Evolutionary conservation across 306 rosid genomes (phyloP).

Genomic region (Prunus kanzakura): DNA sequence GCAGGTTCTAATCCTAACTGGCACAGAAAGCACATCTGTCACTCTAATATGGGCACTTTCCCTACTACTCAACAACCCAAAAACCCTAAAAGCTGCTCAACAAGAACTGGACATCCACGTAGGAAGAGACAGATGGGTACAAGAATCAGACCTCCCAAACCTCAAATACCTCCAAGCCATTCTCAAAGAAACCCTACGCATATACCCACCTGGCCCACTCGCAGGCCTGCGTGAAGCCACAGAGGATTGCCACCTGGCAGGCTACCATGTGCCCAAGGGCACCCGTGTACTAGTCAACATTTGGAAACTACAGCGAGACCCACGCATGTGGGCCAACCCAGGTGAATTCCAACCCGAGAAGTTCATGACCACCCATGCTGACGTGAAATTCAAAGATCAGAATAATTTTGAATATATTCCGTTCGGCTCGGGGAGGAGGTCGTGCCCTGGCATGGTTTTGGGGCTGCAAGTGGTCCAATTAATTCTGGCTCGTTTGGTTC

Average conservation of each 20-base stretch:
- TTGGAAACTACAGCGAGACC: conserved; percentile 39
- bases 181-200: conserved; percentile 27
- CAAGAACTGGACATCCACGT: conserved; percentile 28
- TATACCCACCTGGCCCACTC: conserved; percentile 35
- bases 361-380: conserved; percentile 21
- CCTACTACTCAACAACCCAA: conserved; percentile 26
- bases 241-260: conserved; percentile 27
- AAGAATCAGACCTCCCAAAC: conserved; percentile 32
- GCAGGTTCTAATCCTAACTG: conserved; percentile 22
- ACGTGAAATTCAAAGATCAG: background rate
- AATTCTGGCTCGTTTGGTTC: conserved; percentile 33
- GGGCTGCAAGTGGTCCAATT: conserved; percentile 27
- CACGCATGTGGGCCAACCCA: conserved; percentile 25
- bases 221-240: conserved; percentile 37
- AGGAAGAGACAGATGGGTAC: conserved; percentile 32
- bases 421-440: conserved; percentile 31
- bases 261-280: conserved; percentile 21
- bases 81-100: conserved; percentile 23
- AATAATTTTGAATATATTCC: conserved; percentile 29
- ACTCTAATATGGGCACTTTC: conserved; percentile 30
- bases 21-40: conserved; percentile 29
- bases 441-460: conserved; percentile 27
- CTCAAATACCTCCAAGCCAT: conserved; percentile 32
- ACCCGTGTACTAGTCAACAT: conserved; percentile 33
- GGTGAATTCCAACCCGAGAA: conserved; percentile 28